Percentiles rank a stretch among this genome's conserved stretches.
Evolutionary conservation across 2,329 filamentous ascomycete genomes (phyloP).

Genomic region (Epichloe coenophiala): DNA sequence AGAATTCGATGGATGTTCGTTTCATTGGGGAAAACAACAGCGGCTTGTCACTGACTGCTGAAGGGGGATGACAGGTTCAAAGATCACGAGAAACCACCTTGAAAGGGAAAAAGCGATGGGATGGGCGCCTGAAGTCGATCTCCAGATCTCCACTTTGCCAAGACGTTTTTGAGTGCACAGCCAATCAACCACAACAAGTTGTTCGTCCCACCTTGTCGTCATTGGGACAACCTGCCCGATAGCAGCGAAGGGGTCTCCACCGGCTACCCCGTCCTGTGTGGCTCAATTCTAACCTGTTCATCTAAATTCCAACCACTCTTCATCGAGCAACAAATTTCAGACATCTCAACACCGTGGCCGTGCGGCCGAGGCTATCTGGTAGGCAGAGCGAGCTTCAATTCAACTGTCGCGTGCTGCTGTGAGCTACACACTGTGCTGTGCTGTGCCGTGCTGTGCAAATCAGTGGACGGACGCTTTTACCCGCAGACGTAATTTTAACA

Average conservation of each 20-base stretch:
- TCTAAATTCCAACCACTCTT: not conserved
- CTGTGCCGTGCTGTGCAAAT: not conserved
- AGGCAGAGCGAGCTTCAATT: not conserved
- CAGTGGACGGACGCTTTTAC: not conserved
- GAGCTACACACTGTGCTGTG: not conserved
- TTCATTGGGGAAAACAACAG: too few species aligned
- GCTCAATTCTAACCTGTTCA: not conserved
- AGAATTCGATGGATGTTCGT: too few species aligned
- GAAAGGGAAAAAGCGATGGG: too few species aligned
- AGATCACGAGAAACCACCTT: too few species aligned
- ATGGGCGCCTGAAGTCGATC: too few species aligned
- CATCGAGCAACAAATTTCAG: not conserved
- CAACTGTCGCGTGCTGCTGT: not conserved
- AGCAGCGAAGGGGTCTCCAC: not conserved
- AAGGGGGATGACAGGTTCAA: too few species aligned
- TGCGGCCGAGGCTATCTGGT: conserved; percentile 2
- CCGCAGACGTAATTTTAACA: not conserved
- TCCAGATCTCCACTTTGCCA: too few species aligned
- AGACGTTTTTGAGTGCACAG: not conserved
- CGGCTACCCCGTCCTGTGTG: not conserved
- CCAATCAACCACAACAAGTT: not conserved
- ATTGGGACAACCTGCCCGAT: not conserved
- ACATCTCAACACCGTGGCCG: conserved; percentile 1
- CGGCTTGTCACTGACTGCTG: too few species aligned
- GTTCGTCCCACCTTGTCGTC: conserved; percentile 1